Percentiles rank a stretch among this genome's conserved stretches.
Conservation (phyloP, 2,329 filamentous ascomycete genomes). For the Capronia epimyces region DNA sequence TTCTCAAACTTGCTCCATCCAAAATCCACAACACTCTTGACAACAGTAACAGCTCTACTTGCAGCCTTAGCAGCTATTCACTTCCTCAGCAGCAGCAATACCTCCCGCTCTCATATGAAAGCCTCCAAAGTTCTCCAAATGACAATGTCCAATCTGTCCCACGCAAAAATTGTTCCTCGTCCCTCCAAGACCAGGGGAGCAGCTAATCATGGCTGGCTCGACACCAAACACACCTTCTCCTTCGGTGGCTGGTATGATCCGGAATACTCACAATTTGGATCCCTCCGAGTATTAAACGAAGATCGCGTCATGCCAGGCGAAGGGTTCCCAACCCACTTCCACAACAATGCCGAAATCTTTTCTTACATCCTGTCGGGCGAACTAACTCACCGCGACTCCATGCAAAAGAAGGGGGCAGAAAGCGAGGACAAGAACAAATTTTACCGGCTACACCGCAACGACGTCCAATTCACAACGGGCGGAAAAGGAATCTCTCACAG, state of each 20-base stretch:
- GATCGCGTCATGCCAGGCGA: slow-evolving; percentile 69
- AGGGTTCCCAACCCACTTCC: slow-evolving; percentile 79
- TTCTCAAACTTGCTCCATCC: slow-evolving; percentile 17
- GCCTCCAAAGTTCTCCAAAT: slow-evolving; percentile 30
- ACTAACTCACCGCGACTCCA: slow-evolving; percentile 80
- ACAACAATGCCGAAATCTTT: slow-evolving; percentile 86
- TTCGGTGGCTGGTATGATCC: slow-evolving; percentile 70
- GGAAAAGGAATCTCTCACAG: slow-evolving; percentile 74
- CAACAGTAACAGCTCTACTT: slow-evolving; percentile 20
- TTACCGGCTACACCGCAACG: slow-evolving; percentile 67
- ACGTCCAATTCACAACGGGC: slow-evolving; percentile 87
- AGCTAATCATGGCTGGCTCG: slow-evolving; percentile 78
- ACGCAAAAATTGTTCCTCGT: slow-evolving; percentile 70
- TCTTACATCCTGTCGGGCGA: slow-evolving; percentile 79
- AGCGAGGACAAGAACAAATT: slow-evolving; percentile 57
- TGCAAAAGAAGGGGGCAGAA: slow-evolving; percentile 66
- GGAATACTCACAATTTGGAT: slow-evolving; percentile 62
- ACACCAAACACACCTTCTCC: slow-evolving; percentile 79
- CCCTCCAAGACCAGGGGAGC: slow-evolving; percentile 68
- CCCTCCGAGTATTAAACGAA: slow-evolving; percentile 80
- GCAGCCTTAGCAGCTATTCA: slow-evolving; percentile 20
- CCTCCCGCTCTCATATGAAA: slow-evolving; percentile 21
- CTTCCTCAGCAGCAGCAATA: slow-evolving; percentile 19
- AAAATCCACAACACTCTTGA: slow-evolving; percentile 21
- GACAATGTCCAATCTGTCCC: slow-evolving; percentile 57